Evolutionary conservation across 257 asterid species (phyloP).

Genomic region (Ilex asprella): DNA sequence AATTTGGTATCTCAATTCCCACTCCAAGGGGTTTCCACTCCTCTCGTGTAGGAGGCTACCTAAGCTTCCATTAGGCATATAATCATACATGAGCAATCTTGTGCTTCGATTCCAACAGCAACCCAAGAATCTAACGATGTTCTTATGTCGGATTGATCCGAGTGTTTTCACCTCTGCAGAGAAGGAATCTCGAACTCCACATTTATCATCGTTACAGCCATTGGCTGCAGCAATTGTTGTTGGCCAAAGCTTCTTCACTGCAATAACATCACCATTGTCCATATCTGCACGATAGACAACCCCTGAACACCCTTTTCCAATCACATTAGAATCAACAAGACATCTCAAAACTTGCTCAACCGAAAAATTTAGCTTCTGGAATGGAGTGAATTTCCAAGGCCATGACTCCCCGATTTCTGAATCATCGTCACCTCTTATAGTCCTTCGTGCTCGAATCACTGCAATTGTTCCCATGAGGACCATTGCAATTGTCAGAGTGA

Average conservation of each 20-base stretch:
- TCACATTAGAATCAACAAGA: conserved; percentile 39
- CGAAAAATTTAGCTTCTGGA: conserved; percentile 38
- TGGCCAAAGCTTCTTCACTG: conserved; percentile 48
- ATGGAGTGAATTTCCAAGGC: conserved; percentile 48
- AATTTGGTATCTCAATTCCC: conserved; percentile 37
- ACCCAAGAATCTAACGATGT: conserved; percentile 41
- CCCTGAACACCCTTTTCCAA: conserved; percentile 44
- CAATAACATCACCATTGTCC: conserved; percentile 30
- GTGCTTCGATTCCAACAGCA: conserved; percentile 38
- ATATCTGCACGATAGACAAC: conserved; percentile 40
- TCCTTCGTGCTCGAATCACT: conserved; percentile 30
- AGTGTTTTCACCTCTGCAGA: conserved; percentile 37
- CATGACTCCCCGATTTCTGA: conserved; percentile 40
- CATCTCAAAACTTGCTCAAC: conserved; percentile 36
- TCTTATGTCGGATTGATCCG: conserved; percentile 43
- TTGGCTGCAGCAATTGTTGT: conserved; percentile 16
- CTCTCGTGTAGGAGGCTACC: conserved; percentile 45
- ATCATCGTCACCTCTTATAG: conserved; percentile 28
- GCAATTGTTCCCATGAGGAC: conserved; percentile 33
- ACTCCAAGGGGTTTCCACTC: conserved; percentile 27
- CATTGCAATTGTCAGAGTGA: conserved; percentile 31
- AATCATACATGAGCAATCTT: conserved; percentile 42
- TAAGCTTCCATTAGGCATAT: conserved; percentile 44
- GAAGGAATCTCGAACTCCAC: conserved; percentile 35
- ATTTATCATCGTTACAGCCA: conserved; percentile 21